Conservation (phyloP, 2,329 filamentous ascomycete species). For the Scedosporium boydii region DNA sequence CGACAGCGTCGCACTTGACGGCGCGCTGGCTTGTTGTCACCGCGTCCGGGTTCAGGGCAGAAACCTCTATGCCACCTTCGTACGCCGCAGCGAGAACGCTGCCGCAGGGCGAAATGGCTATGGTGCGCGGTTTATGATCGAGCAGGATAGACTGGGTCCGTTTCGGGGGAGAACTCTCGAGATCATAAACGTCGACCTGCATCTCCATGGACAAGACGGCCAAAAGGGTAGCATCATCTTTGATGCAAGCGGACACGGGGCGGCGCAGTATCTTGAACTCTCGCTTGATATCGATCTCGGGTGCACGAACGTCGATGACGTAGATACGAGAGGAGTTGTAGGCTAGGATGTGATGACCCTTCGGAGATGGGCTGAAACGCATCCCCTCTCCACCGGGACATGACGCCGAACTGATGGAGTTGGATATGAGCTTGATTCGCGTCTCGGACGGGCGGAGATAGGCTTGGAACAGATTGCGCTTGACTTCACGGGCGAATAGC, state of each 20-base stretch:
- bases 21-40: slow-evolving; percentile 57
- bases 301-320: slow-evolving; percentile 57
- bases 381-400: slow-evolving; percentile 78
- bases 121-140: slow-evolving; percentile 67
- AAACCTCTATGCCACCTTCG: slow-evolving; percentile 81
- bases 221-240: slow-evolving; percentile 66
- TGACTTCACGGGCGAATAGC: slow-evolving; percentile 60
- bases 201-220: slow-evolving; percentile 75
- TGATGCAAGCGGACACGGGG: slow-evolving; percentile 67
- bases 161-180: slow-evolving; percentile 54
- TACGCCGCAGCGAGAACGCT: slow-evolving; percentile 78
- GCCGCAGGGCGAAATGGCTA: slow-evolving; percentile 73
- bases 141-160: slow-evolving; percentile 67
- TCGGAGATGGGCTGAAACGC: slow-evolving; percentile 71
- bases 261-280: slow-evolving; percentile 73
- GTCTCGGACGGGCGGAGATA: slow-evolving; percentile 63
- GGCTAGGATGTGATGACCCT: slow-evolving; percentile 64
- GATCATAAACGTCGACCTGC: slow-evolving; percentile 77
- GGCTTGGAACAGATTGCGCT: slow-evolving; percentile 68
- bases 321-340: slow-evolving; percentile 82
- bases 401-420: slow-evolving; percentile 74
- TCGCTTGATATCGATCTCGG: slow-evolving; percentile 55
- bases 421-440: slow-evolving; percentile 71
- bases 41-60: slow-evolving; percentile 58
- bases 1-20: slow-evolving; percentile 70